Evolutionary conservation across 768 basidiomycete species (phyloP).

Genomic region (Leucosporidium yakuticum): DNA sequence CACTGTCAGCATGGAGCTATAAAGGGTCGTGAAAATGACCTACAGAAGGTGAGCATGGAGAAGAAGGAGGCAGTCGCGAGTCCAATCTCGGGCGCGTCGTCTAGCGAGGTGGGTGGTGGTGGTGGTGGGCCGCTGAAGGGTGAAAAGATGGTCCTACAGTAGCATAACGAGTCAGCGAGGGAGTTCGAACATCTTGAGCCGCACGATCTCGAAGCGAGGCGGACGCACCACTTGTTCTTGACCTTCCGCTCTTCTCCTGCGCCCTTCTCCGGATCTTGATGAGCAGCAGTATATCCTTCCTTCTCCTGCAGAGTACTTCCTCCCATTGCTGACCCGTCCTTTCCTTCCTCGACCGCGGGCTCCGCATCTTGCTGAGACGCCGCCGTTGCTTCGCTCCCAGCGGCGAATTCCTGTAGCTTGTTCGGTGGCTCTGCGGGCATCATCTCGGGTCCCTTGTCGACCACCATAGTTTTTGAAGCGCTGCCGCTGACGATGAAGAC

Average conservation of each 20-base stretch:
- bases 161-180: background rate
- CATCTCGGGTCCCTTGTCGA: too few species aligned
- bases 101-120: slow-evolving; percentile 12
- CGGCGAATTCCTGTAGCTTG: too few species aligned
- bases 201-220: background rate
- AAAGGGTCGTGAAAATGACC: background rate
- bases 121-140: slow-evolving; percentile 8
- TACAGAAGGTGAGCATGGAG: slow-evolving; percentile 1
- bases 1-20: background rate
- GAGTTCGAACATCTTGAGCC: background rate
- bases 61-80: slow-evolving; percentile 13
- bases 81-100: slow-evolving; percentile 20
- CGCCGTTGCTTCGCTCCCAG: too few species aligned
- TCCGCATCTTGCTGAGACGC: too few species aligned
- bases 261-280: too few species aligned
- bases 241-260: background rate
- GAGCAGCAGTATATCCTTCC: too few species aligned
- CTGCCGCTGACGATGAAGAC: too few species aligned
- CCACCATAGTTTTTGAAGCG: too few species aligned
- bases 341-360: too few species aligned
- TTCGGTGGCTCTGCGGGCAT: too few species aligned
- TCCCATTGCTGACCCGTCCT: too few species aligned
- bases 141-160: slow-evolving; percentile 18
- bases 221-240: slow-evolving; percentile 1
- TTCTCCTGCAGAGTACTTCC: too few species aligned